A percentile compares a stretch with the other conserved stretches of the same genome.
phyloP scores from a whole-genome alignment of 306 rosid genomes.

The Inga oerstediana region DNA sequence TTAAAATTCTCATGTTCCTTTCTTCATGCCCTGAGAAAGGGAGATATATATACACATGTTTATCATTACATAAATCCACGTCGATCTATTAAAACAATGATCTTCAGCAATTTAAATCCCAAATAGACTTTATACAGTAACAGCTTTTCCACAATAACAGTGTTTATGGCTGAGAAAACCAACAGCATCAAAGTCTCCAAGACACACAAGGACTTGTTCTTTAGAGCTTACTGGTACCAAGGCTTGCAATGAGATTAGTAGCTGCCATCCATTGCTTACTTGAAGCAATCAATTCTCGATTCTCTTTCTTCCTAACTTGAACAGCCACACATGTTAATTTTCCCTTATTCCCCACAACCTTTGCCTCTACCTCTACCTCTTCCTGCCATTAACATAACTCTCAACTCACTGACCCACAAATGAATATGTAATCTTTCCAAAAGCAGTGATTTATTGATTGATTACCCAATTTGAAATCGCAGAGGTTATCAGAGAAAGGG shows the following conservation, averaged over 20 bases:
- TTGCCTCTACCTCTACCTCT: slow-evolving; percentile 53
- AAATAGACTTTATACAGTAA: not conserved
- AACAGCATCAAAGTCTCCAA: not conserved
- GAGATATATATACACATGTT: not conserved
- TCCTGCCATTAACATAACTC: slow-evolving; percentile 35
- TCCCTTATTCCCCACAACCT: slow-evolving; percentile 43
- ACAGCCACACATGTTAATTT: slow-evolving; percentile 41
- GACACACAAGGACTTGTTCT: not conserved
- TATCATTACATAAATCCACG: not conserved
- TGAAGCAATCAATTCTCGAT: slow-evolving; percentile 47
- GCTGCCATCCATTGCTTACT: slow-evolving; percentile 50
- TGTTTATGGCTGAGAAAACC: not conserved
- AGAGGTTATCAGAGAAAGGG: not conserved
- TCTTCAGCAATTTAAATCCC: not conserved
- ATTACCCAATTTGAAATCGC: not conserved
- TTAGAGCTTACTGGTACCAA: slow-evolving; percentile 29
- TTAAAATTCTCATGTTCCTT: not conserved
- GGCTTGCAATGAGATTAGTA: not conserved
- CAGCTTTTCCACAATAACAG: not conserved
- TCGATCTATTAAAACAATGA: not conserved
- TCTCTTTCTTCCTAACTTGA: slow-evolving; percentile 41
- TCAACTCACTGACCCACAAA: not conserved
- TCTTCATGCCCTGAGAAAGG: not conserved
- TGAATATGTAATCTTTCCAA: not conserved
- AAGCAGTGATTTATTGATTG: not conserved